Conservation (phyloP, 225 moss, liverwort and hornwort genomes). For the Pseudoscleropodium purum region DNA sequence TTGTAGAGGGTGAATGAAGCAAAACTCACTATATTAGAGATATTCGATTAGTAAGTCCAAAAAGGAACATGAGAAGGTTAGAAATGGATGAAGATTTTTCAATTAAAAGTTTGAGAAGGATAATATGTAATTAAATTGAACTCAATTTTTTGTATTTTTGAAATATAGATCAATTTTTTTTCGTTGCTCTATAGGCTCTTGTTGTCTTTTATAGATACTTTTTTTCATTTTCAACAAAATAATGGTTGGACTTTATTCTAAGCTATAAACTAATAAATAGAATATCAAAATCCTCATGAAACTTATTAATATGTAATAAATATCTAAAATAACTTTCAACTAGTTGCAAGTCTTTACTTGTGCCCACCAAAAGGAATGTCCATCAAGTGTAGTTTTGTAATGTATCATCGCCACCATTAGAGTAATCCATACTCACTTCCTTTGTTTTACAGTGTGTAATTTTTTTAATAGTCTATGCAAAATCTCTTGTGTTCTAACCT, state of each 20-base stretch:
- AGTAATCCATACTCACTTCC: no score
- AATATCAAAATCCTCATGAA: not conserved
- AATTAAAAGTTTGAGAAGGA: not conserved
- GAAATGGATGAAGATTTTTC: rapidly evolving
- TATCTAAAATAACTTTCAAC: no score
- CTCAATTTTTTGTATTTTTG: not conserved
- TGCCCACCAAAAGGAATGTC: not conserved
- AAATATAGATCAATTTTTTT: rapidly evolving
- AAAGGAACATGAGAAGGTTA: not conserved
- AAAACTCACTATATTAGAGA: not conserved
- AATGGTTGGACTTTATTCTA: not conserved
- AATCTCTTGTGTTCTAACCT: not conserved
- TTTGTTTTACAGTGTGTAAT: not conserved
- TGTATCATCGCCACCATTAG: not conserved
- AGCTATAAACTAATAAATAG: not conserved
- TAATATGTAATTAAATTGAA: not conserved
- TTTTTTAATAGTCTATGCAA: not conserved
- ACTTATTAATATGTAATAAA: not conserved
- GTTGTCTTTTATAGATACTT: rapidly evolving
- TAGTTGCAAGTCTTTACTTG: rapidly evolving
- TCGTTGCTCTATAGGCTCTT: rapidly evolving
- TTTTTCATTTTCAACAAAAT: not conserved
- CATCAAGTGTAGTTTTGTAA: not conserved
- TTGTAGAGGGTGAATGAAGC: not conserved
- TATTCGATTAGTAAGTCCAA: no score